Conservation (phyloP, 495 filamentous ascomycete species). For the Daldinia loculata region DNA sequence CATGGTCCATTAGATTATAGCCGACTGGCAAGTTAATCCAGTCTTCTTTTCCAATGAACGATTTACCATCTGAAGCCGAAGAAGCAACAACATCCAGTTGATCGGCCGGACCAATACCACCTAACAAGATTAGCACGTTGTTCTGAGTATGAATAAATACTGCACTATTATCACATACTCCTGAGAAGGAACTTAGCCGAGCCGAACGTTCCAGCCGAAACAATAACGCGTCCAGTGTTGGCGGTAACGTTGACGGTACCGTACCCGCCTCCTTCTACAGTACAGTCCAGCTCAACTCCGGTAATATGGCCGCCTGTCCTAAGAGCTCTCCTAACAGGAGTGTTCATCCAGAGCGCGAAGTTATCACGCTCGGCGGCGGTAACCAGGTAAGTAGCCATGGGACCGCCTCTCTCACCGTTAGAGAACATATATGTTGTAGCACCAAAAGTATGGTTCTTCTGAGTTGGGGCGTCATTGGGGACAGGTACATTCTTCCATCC, state of each 20-base stretch:
- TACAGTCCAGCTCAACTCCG: constrained; percentile 72
- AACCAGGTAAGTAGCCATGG: constrained; percentile 76
- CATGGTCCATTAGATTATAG: constrained; percentile 76
- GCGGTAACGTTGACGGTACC: constrained; percentile 67
- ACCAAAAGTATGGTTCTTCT: constrained; percentile 73
- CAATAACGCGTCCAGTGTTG: constrained; percentile 70
- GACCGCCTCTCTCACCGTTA: constrained; percentile 72
- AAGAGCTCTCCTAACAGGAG: constrained; percentile 70
- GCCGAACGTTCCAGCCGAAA: constrained; percentile 75
- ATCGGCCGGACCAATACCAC: constrained; percentile 71
- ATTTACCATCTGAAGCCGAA: constrained; percentile 60
- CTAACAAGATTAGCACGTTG: constrained; percentile 46
- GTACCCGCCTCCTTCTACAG: constrained; percentile 61
- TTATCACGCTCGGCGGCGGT: constrained; percentile 67
- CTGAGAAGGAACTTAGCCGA: constrained; percentile 72
- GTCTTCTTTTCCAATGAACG: constrained; percentile 58
- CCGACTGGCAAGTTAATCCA: constrained; percentile 82
- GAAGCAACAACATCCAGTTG: constrained; percentile 65
- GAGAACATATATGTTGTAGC: constrained; percentile 75
- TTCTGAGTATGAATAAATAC: not conserved
- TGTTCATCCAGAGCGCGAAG: constrained; percentile 75
- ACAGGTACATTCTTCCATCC: constrained; percentile 72
- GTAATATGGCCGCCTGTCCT: constrained; percentile 68
- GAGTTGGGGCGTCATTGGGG: constrained; percentile 65
- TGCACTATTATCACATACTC: constrained; percentile 41